Base-by-base conservation (phyloP, 805 yeast genomes). In the Wickerhamomyces chaumierensis region DNA sequence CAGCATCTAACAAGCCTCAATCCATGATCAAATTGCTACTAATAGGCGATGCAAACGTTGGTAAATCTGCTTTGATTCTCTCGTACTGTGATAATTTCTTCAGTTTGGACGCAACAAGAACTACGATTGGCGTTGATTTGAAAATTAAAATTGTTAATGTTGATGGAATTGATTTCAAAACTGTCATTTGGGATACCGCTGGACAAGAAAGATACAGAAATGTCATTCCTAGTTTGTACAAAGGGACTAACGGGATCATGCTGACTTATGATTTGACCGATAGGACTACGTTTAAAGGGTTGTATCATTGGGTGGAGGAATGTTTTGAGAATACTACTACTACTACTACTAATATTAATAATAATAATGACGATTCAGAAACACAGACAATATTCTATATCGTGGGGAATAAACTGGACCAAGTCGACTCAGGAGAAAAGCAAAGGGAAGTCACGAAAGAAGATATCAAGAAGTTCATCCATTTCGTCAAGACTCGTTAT, bases 181-280 rank as follows among this genome's bases (percentile, higher is more conserved):
- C 68, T 13, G 63, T 62, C 8, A 47, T 68, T 38, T 69, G 73
- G 73, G 73, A 68, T 45, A 68, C 73, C 13, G 74, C 74, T 3
- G 74, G 74, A 3, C 73, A 68, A 50, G 73, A 68, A 46, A 53
- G 72, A 37, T 69, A 64, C 42, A 55, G 69, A 42, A 66, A 68
- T 35, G 66, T 67, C 5, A 62, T 66, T 31, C 70, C 72, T 7
- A 57, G 66, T 3, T 40, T 68, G 20, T 68, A 67, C 47, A 62
- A 65, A 48, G 67, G 66, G n/a, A 63, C 72, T 7, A 62, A 68
- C 38, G 73, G 72, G 4, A 57, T 69, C 11, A 46, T 69, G 13
- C 42, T 69, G 18, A 60, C 65, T 1, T 69, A 66, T 50, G 74
- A 69, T 46, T 63, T 68, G 9, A 59, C 66, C n/a, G 59, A 60